phyloP scores from a whole-genome alignment of 768 basidiomycete genomes.

The Lactarius sp. region DNA sequence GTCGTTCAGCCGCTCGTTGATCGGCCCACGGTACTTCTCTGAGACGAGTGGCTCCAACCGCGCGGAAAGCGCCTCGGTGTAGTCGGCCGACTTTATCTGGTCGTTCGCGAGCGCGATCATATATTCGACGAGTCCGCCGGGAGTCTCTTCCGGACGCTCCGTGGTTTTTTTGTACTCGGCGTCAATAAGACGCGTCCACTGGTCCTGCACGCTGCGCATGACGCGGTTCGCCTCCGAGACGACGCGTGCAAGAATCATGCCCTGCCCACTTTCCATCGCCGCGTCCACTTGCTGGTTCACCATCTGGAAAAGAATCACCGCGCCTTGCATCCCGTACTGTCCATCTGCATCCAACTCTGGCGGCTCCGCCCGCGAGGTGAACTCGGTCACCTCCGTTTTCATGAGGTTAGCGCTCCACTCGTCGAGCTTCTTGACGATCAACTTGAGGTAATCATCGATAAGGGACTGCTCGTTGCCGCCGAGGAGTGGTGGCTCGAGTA shows the following conservation, averaged over 20 bases:
- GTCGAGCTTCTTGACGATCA: slow-evolving; percentile 92
- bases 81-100: slow-evolving; percentile 94
- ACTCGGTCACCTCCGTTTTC: slow-evolving; percentile 83
- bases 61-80: slow-evolving; percentile 76
- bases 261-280: slow-evolving; percentile 93
- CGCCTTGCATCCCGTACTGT: slow-evolving; percentile 82
- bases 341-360: slow-evolving; percentile 89
- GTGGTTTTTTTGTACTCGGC: slow-evolving; percentile 81
- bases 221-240: slow-evolving; percentile 84
- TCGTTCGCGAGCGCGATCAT: slow-evolving; percentile 96
- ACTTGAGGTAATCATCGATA: slow-evolving; percentile 91
- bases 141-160: slow-evolving; percentile 83
- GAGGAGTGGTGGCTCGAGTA: slow-evolving; percentile 84
- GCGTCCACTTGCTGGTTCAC: slow-evolving; percentile 95
- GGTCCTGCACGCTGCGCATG: slow-evolving; percentile 82
- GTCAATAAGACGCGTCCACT: slow-evolving; percentile 83
- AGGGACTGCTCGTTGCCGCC: slow-evolving; percentile 91
- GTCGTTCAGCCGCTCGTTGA: slow-evolving; percentile 85
- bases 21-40: slow-evolving; percentile 80
- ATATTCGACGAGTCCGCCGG: slow-evolving; percentile 90
- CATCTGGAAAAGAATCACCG: slow-evolving; percentile 96
- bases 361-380: slow-evolving; percentile 74
- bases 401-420: slow-evolving; percentile 96
- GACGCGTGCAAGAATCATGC: slow-evolving; percentile 85
- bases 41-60: slow-evolving; percentile 90